These are phyloP conservation scores for Piper betle DNA, from an alignment of 164 flowering plant genomes.

Conservation along the genomic window DNA sequence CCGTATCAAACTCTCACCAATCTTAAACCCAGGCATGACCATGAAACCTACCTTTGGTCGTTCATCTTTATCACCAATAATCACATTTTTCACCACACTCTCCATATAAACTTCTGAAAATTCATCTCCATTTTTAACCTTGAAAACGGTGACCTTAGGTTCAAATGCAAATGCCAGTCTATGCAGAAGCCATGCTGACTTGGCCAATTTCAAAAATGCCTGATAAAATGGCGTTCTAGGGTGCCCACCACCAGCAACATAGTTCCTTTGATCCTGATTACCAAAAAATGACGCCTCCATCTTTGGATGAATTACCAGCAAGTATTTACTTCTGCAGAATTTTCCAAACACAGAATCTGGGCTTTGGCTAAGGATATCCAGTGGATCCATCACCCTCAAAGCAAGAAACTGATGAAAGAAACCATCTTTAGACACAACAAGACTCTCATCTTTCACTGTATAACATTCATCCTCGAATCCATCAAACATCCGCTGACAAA, in stretches of 20 bases:
- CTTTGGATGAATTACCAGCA: conserved; percentile 64
- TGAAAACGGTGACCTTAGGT: conserved; percentile 59
- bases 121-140: conserved; percentile 67
- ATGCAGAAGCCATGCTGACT: conserved; percentile 83
- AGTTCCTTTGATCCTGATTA: conserved; percentile 77
- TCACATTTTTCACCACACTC: conserved; percentile 58
- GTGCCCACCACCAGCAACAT: conserved; percentile 76
- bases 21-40: conserved; percentile 92
- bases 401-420: conserved; percentile 78
- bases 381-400: conserved; percentile 59
- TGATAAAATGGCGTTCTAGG: conserved; percentile 95
- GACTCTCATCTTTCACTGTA: conserved; percentile 35
- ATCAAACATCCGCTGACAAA: conserved; percentile 79
- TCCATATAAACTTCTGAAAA: conserved; percentile 94
- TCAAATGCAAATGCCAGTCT: conserved; percentile 72
- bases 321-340: conserved; percentile 75
- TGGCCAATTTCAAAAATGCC: conserved; percentile 81
- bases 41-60: conserved; percentile 68
- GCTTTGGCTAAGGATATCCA: conserved; percentile 63
- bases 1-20: conserved; percentile 66
- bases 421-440: conserved; percentile 32
- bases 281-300: conserved; percentile 96
- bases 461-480: conserved; percentile 77
- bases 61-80: conserved; percentile 35
- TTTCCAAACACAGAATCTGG: conserved; percentile 75